Evolutionary conservation across 306 rosid genomes (phyloP).

Genomic region (Prinsepia uniflora): DNA sequence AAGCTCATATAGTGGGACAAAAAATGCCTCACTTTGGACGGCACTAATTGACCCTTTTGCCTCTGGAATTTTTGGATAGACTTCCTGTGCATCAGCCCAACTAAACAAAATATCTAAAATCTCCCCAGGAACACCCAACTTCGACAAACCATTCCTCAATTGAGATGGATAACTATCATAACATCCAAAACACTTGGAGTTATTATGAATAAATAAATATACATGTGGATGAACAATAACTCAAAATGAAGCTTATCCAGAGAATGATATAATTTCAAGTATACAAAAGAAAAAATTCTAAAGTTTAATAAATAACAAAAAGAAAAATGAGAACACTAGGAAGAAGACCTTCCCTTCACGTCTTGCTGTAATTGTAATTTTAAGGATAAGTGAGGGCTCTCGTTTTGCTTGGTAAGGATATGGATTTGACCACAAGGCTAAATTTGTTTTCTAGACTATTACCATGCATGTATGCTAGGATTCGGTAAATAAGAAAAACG

Average conservation of each 20-base stretch:
- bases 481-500: no score
- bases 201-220: background rate
- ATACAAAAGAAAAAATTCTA: background rate
- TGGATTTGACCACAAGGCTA: no score
- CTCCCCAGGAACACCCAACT: slow-evolving; percentile 66
- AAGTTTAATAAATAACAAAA: background rate
- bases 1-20: slow-evolving; percentile 83
- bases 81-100: slow-evolving; percentile 36
- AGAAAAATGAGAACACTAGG: slow-evolving; percentile 1
- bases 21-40: slow-evolving; percentile 76
- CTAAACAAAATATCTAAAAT: slow-evolving; percentile 50
- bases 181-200: slow-evolving; percentile 28
- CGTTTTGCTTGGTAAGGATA: no score
- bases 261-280: background rate
- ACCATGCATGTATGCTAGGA: no score
- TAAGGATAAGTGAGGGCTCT: no score
- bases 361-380: no score
- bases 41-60: slow-evolving; percentile 74
- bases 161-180: slow-evolving; percentile 51
- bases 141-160: slow-evolving; percentile 54
- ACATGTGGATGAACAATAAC: background rate
- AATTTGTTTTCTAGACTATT: no score
- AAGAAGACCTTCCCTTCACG: background rate
- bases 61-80: slow-evolving; percentile 64
- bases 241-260: background rate